phyloP scores from a whole-genome alignment of 192 early-diverging fungal genomes.

The Nowakowskiella sp. region DNA sequence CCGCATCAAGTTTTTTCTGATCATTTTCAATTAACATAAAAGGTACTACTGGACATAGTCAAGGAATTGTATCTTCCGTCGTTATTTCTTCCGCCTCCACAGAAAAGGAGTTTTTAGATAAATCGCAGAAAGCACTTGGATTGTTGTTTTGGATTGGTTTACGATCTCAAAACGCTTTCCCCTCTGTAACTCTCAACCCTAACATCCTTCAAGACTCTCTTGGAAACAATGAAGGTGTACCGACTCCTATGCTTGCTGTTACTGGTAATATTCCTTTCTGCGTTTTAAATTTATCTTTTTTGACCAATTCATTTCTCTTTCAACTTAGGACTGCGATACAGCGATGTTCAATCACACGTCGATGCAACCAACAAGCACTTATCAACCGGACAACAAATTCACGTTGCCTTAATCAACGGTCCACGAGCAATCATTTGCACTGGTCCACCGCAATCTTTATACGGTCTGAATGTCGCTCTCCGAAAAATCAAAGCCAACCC shows the following conservation, averaged over 20 bases:
- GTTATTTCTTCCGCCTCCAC: slow-evolving; percentile 72
- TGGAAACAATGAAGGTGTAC: slow-evolving; percentile 80
- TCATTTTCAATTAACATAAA: slow-evolving; percentile 9
- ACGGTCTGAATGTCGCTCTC: slow-evolving; percentile 83
- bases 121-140: slow-evolving; percentile 70
- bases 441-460: slow-evolving; percentile 83
- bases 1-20: slow-evolving; percentile 1
- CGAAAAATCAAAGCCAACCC: slow-evolving; percentile 86
- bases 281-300: slow-evolving; percentile 1
- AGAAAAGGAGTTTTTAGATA: slow-evolving; percentile 66
- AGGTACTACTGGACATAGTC: slow-evolving; percentile 81
- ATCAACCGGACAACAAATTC: slow-evolving; percentile 71
- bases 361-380: slow-evolving; percentile 82
- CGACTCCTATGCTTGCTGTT: slow-evolving; percentile 87
- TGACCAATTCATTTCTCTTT: not conserved
- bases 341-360: slow-evolving; percentile 76
- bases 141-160: slow-evolving; percentile 79
- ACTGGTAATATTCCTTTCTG: slow-evolving; percentile 33
- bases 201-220: slow-evolving; percentile 85
- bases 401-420: slow-evolving; percentile 84
- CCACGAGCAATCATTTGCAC: slow-evolving; percentile 83
- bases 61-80: slow-evolving; percentile 79
- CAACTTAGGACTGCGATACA: slow-evolving; percentile 57
- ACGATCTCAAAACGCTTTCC: slow-evolving; percentile 68
- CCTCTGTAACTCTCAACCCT: slow-evolving; percentile 73